Base-by-base conservation (phyloP, 768 basidiomycete genomes). In the Galerina sulciceps region DNA sequence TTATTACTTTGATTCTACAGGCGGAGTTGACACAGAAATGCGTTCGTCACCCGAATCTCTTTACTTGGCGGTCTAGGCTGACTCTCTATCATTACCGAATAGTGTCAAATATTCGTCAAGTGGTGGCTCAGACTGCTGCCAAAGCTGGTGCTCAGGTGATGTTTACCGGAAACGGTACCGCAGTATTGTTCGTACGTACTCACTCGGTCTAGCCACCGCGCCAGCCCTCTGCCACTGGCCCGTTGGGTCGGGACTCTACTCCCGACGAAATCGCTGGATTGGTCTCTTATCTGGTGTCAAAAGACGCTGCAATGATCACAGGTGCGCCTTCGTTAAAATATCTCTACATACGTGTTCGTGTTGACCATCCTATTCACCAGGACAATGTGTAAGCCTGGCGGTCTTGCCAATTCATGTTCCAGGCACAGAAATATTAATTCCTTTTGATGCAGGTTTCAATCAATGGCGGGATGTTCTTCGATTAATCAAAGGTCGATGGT, bases 241-340 rank as follows among this genome's bases (percentile, higher is more conserved):
- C 46, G 5, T 22, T 59, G n/a, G 53, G n/a, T n/a, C 36, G 46
- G 8, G 53, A 49, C 35, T 42, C 65, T 10, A 59, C 58, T 0
- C 64, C 76, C 0, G 73, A 76, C 14, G 71, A 79, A 10, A 58
- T 79, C 6, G 76, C 79, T 6, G 67, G 67, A 13, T 31, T 77
- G 6, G 77, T 78, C 0, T 74, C 75, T 3, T 78, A 66, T 50
- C 65, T 79, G 1, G 69, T 65, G 10, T 78, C 76, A 11, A 70
- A 75, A 58, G 71, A 77, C 18, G 70, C 77, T 8, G 54, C 64
- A 15, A 72, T 70, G 55, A 73, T 79, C 3, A 79, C 75, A 5
- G 77, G 76, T 66, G 48, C 11, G 63, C 31, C 18, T 18, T 13
- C 18, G 9, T 31, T 14, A 17, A 44, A n/a, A n/a, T n/a, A n/a